Base-by-base conservation (phyloP, 345 rosid species). In the Euphorbia pulcherrima region DNA sequence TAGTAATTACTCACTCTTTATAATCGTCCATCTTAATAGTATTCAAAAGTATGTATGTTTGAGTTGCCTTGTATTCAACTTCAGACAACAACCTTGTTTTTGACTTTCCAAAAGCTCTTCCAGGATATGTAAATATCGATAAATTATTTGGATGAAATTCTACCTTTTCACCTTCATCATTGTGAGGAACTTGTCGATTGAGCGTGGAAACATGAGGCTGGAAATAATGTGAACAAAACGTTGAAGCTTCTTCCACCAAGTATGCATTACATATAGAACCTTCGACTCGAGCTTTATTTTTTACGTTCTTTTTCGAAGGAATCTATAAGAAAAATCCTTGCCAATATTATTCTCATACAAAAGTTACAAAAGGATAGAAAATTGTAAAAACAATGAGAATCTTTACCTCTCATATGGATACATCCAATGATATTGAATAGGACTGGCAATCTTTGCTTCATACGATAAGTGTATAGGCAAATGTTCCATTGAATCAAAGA, bases 211-310 rank as follows among this genome's bases (percentile, higher is more conserved):
- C 64, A 60, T 60, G 14, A 0, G 64, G 14, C 20, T 29, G 20
- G 16, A 60, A 60, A 30, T 60, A 60, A 60, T 30, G 44, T 17
- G 64, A 60, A 30, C 18, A 60, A 30, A 60, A 60, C 12, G 64
- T 13, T 2, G 23, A 14, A 10, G 64, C 44, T 60, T 60, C 44
- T 14, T 60, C 44, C 13, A 60, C 64, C n/a, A 60, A 60, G 21
- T 29, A 60, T 20, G 64, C 64, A 54, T 54, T 54, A 11, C 3
- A 54, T 5, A 54, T n/a, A 0, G 59, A 54, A 8, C 1, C 5
- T 54, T 54, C 3, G 2, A 54, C 59, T 54, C 30, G 20, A 18
- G 3, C 59, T 24, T 54, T 54, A 23, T 54, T 54, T 54, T 54
- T 54, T 1, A 54, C 2, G 24, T 54, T 54, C 18, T n/a, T n/a